A percentile compares a stretch with the other conserved stretches of the same genome.
Evolutionary conservation across 2,329 filamentous ascomycete genomes (phyloP).

Genomic region (Fusarium incarnatum): DNA sequence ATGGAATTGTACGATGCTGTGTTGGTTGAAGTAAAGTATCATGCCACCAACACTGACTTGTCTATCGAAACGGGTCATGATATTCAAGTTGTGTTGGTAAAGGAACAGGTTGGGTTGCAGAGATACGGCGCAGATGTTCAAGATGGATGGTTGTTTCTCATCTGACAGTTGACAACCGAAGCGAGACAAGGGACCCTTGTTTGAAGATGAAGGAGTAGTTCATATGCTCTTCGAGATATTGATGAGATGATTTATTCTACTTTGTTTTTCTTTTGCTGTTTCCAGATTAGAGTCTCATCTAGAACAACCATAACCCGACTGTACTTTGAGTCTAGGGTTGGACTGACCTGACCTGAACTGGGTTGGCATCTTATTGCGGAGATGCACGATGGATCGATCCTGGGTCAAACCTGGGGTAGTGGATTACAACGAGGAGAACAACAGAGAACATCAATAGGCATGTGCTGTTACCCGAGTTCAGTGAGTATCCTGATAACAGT

Average conservation of each 20-base stretch:
- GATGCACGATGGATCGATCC: constrained; percentile 18
- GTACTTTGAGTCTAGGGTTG: not conserved
- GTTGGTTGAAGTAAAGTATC: constrained; percentile 9
- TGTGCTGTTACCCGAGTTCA: not conserved
- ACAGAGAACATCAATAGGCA: not conserved
- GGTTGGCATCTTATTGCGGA: constrained; percentile 21
- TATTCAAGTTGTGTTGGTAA: not conserved
- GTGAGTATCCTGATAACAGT: not conserved
- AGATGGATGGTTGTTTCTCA: constrained; percentile 3
- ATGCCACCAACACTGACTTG: not conserved
- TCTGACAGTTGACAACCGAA: constrained; percentile 21
- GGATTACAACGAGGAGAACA: not conserved
- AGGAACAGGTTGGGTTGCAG: constrained; percentile 11
- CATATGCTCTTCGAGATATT: not conserved
- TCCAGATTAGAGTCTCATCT: not conserved
- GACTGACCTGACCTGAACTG: not conserved
- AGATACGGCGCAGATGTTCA: not conserved
- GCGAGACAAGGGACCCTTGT: constrained; percentile 27
- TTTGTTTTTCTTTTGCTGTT: not conserved
- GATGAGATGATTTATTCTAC: not conserved
- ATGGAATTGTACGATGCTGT: not conserved
- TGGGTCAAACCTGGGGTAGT: not conserved
- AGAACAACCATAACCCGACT: not conserved
- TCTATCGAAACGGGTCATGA: constrained; percentile 8
- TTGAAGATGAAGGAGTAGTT: not conserved